A percentile compares a stretch with the other conserved stretches of the same genome.
These are phyloP conservation scores for sweet orange (Citrus sinensis) DNA, from an alignment of 345 rosid genomes.

Conservation along the genomic window DNA sequence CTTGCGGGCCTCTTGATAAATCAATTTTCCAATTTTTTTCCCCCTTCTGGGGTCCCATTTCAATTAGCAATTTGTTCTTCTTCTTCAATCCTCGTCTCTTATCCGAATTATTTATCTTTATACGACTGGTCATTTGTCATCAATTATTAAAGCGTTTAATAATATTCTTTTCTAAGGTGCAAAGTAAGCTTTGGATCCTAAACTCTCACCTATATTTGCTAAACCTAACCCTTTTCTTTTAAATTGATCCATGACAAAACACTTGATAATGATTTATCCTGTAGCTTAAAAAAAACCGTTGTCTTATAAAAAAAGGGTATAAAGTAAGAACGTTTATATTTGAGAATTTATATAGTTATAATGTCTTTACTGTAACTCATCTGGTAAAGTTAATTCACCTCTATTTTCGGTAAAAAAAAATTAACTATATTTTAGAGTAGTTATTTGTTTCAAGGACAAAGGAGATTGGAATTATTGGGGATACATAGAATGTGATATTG, in stretches of 20 bases:
- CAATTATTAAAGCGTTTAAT: conserved; percentile 27
- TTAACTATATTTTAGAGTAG: neutral
- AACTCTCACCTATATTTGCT: neutral
- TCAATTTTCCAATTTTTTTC: neutral
- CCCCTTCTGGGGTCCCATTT: conserved; percentile 7
- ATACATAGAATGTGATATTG: conserved; percentile 17
- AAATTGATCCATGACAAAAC: neutral
- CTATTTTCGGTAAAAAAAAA: neutral
- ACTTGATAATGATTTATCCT: neutral
- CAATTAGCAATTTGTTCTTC: conserved; percentile 13
- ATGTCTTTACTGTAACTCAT: neutral
- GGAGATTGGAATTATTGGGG: conserved; percentile 26
- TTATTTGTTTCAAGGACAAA: conserved; percentile 4
- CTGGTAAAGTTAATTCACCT: neutral
- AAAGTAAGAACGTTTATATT: no score
- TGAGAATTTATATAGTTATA: no score
- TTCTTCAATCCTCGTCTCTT: conserved; percentile 11
- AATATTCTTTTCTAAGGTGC: conserved; percentile 18
- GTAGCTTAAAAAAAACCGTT: neutral
- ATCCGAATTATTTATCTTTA: conserved; percentile 23
- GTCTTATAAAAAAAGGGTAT: no score
- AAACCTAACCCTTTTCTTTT: conserved; percentile 11
- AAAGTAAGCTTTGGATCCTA: conserved; percentile 22
- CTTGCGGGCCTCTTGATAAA: conserved; percentile 8
- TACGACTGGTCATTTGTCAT: conserved; percentile 25